Base-by-base conservation (phyloP, 2,329 filamentous ascomycete species). In the Fusarium oligoseptatum region DNA sequence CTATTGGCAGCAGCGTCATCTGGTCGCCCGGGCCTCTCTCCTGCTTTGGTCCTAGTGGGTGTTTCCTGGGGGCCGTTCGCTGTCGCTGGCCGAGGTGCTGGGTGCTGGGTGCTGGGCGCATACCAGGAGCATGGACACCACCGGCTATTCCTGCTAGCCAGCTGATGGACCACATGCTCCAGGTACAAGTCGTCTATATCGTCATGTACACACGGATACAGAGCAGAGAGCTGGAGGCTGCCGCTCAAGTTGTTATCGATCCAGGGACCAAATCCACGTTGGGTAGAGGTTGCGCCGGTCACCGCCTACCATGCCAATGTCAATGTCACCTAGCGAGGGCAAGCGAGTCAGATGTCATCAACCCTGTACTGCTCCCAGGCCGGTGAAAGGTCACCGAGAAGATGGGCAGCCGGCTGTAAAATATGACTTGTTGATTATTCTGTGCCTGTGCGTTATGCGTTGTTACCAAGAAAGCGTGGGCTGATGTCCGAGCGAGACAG, bases 1-100 rank as follows among this genome's bases (percentile, higher is more conserved):
- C 73, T 74, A 78, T 79, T 78, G 75, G 66, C 68, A 77, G 76
- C 68, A 76, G 67, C 64, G 63, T 70, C 71, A 76, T 73, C 68
- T 76, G 63, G 56, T 62, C 58, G 60, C 58, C 60, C 67, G 64
- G 65, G 61, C 62, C 56, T 50, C 52, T 60, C 62, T 56, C 64
- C 71, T 74, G 64, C 69, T 69, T 52, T 55, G 66, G 58, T 32
- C 37, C 62, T 55, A 39, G 56, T 27, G 22, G 20, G 43, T 50
- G 32, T n/a, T 24, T 43, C 14, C 20, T 32, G 27, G 37, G 56
- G 17, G 24, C 29, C 45, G 41, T 48, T 62, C 29, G 41, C 27
- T 50, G 32, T 62, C 29, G 41, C 27, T 50, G 43, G 43, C 41
- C n/a, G 61, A 32, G 48, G 24, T 56, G 36, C 34, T 62, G 20